Base-by-base conservation (phyloP, 768 basidiomycete genomes). In the Pleurotus cornucopiae region DNA sequence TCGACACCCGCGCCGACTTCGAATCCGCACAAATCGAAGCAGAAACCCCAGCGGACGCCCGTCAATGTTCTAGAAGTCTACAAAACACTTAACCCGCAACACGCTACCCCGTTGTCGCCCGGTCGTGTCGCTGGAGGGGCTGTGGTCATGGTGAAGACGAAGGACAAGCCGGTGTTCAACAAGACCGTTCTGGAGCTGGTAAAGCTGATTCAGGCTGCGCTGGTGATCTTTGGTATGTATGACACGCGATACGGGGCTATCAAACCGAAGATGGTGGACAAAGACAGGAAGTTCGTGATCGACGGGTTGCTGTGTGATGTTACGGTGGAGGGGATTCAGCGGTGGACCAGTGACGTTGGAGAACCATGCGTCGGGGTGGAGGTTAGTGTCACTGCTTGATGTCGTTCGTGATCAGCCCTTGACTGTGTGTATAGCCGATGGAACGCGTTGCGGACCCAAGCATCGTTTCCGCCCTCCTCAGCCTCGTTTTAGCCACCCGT, bases 301-400 rank as follows among this genome's bases (percentile, higher is more conserved):
- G 84, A 93, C 67, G 91, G 91, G 1, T 74, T 94, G 12, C 70
- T 94, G 20, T 93, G 91, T 64, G 89, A 94, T 67, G 70, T 76
- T 12, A 91, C 91, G 0, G 80, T 89, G 23, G 82, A 86, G 23
- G 89, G 84, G 4, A 80, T 94, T 34, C 75, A 79, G 47, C 73
- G 70, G 49, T 94, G 91, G 90, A 80, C 82, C 26, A 63, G 76
- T 12, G 80, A 83, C 45, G 76, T 92, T 43, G 89, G 86, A 11
- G 82, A 82, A 59, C 79, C 78, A 6, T 77, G 76, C 60, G 66
- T 86, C 55, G 78, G 79, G 30, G 72, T 88, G 14, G 88, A 91
- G 77, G 88, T 75, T 74, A 60, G 64, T 61, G 53, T 37, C 46
- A 21, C 54, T 52, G 23, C 55, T 34, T 52, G 12, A 7, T 46